Conservation (phyloP, 139 green algal genomes). For the Picochlorum sp. region DNA sequence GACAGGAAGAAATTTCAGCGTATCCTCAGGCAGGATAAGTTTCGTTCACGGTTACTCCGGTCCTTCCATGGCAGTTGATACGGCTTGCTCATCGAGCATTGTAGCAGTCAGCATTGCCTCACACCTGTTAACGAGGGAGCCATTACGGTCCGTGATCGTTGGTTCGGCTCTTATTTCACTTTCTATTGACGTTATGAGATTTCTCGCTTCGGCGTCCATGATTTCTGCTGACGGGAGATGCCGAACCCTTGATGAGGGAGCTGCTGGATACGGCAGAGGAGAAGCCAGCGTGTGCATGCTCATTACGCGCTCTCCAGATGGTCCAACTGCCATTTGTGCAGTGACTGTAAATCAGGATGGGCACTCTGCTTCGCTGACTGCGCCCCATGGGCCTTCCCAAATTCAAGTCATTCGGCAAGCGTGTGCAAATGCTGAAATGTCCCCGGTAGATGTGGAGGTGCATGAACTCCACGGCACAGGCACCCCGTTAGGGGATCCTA, state of each 20-base stretch:
- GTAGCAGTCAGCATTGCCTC: slow-evolving; percentile 36
- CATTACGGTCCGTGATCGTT: slow-evolving; percentile 11
- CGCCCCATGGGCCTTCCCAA: slow-evolving; percentile 79
- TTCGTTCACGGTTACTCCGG: slow-evolving; percentile 63
- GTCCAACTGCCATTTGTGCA: slow-evolving; percentile 36
- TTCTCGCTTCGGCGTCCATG: slow-evolving; percentile 55
- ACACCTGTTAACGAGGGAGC: slow-evolving; percentile 16
- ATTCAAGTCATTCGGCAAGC: slow-evolving; percentile 60
- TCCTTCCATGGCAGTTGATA: slow-evolving; percentile 41
- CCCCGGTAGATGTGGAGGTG: slow-evolving; percentile 1
- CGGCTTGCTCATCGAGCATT: slow-evolving; percentile 63
- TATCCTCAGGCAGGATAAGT: slow-evolving; percentile 66
- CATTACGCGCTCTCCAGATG: slow-evolving; percentile 4
- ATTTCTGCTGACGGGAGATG: slow-evolving; percentile 62
- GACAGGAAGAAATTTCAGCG: slow-evolving; percentile 49
- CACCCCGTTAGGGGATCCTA: slow-evolving; percentile 72
- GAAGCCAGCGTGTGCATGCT: slow-evolving; percentile 54
- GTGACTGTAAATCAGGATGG: slow-evolving; percentile 82
- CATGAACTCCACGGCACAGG: slow-evolving; percentile 74
- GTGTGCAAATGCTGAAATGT: slow-evolving; percentile 18
- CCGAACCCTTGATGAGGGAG: slow-evolving; percentile 67
- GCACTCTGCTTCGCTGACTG: slow-evolving; percentile 72
- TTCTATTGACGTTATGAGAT: slow-evolving; percentile 37
- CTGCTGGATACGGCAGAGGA: slow-evolving; percentile 70
- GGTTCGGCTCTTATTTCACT: slow-evolving; percentile 47